Conservation (phyloP, 108 stramenopile species). For the Aureococcus anophagefferens region DNA sequence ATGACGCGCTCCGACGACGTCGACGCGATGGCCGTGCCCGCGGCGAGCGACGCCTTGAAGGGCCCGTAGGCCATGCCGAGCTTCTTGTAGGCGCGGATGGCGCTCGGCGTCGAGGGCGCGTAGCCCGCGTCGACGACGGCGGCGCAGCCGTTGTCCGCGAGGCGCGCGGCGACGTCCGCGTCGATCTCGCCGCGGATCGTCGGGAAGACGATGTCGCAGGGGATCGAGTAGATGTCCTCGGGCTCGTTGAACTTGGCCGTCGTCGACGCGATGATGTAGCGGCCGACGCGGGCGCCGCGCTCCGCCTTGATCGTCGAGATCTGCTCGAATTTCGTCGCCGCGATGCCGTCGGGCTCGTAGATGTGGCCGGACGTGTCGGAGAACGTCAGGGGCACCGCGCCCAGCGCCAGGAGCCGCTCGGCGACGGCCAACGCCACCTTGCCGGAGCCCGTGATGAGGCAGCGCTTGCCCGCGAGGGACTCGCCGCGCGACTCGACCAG, state of each 20-base stretch:
- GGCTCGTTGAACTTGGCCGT: conserved; percentile 78
- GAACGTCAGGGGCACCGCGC: conserved; percentile 87
- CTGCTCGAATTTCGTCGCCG: conserved; percentile 67
- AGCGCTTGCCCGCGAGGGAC: conserved; percentile 80
- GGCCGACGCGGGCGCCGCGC: conserved; percentile 75
- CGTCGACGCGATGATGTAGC: conserved; percentile 74
- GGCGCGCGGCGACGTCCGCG: conserved; percentile 47
- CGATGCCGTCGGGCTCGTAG: conserved; percentile 88
- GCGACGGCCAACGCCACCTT: conserved; percentile 84
- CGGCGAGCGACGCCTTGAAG: conserved; percentile 68
- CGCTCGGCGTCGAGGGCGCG: conserved; percentile 58
- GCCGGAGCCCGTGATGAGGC: conserved; percentile 81
- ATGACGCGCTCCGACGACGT: conserved; percentile 44
- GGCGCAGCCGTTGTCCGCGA: conserved; percentile 82
- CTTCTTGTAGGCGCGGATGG: conserved; percentile 63
- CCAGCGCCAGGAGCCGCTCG: conserved; percentile 76
- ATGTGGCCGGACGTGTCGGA: conserved; percentile 84
- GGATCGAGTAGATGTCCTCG: conserved; percentile 61
- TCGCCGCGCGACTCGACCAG: conserved; percentile 76
- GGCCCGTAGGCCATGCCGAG: conserved; percentile 79
- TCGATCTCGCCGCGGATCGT: conserved; percentile 71
- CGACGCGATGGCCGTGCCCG: conserved; percentile 63
- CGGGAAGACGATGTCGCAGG: conserved; percentile 85
- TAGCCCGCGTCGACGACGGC: conserved; percentile 84
- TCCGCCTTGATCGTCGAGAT: conserved; percentile 87